Conservation (phyloP, 2,329 filamentous ascomycete species). For the Trichoderma polysporum region DNA sequence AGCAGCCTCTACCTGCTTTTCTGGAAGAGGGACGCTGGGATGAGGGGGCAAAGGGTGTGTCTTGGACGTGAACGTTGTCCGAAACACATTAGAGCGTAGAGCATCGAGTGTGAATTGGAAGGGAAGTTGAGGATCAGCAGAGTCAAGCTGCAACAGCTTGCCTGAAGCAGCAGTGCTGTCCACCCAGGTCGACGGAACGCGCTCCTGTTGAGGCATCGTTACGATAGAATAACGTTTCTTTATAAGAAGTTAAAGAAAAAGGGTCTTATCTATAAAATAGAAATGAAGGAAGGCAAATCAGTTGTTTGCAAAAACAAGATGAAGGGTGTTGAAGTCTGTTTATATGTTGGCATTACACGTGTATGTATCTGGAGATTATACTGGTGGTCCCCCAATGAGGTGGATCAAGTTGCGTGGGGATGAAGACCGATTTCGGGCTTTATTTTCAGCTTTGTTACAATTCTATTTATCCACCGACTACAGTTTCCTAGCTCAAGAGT, state of each 20-base stretch:
- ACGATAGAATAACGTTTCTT: neutral
- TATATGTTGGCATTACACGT: slow-evolving; percentile 13
- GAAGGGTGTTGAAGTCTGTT: neutral
- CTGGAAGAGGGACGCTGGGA: slow-evolving; percentile 55
- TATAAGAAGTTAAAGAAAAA: neutral
- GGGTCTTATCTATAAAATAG: neutral
- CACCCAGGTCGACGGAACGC: slow-evolving; percentile 31
- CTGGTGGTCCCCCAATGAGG: neutral
- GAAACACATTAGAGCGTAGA: slow-evolving; percentile 62
- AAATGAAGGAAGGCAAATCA: neutral
- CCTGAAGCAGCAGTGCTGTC: slow-evolving; percentile 27
- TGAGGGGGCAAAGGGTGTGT: slow-evolving; percentile 64
- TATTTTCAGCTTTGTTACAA: neutral
- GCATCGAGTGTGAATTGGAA: slow-evolving; percentile 64
- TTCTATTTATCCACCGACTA: neutral
- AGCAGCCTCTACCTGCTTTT: slow-evolving; percentile 29
- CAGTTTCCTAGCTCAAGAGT: neutral
- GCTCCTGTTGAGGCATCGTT: slow-evolving; percentile 33
- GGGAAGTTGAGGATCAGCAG: slow-evolving; percentile 31
- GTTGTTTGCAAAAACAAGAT: neutral
- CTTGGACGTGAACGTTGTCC: slow-evolving; percentile 64
- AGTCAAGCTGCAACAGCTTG: slow-evolving; percentile 27
- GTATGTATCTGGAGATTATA: neutral
- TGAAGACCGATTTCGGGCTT: neutral
- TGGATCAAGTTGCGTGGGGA: neutral